Conservation (phyloP, 2,329 filamentous ascomycete genomes). For the Fulvia fulva region DNA sequence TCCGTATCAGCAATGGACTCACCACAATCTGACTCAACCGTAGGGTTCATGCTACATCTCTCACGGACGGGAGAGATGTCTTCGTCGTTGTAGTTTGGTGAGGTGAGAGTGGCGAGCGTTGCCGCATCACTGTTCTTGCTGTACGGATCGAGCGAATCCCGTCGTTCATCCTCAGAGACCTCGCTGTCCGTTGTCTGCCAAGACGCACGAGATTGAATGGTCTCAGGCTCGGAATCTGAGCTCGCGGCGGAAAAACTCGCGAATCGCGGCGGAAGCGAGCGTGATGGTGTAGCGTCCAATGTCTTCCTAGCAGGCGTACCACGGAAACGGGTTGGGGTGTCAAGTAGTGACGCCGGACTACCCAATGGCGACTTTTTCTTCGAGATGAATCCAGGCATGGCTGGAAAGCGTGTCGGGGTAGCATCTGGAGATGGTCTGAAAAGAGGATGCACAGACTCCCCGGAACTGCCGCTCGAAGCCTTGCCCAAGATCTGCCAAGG, state of each 20-base stretch:
- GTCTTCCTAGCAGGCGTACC: neutral
- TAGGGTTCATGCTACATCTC: neutral
- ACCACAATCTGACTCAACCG: neutral
- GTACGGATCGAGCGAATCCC: neutral
- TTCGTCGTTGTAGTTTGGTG: neutral
- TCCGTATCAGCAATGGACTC: neutral
- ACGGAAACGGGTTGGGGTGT: neutral
- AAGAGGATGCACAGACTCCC: neutral
- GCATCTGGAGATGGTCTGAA: neutral
- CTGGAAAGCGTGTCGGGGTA: neutral
- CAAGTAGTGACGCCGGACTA: neutral
- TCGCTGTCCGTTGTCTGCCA: neutral
- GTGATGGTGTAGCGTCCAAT: neutral
- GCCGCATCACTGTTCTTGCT: neutral
- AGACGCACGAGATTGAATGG: neutral
- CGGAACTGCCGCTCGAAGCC: neutral
- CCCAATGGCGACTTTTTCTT: neutral
- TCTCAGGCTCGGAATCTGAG: neutral
- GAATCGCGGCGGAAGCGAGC: neutral
- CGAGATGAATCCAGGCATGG: neutral
- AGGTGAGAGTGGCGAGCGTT: neutral
- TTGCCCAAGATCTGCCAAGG: neutral
- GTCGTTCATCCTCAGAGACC: neutral
- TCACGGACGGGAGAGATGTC: neutral
- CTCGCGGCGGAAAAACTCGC: neutral